Base-by-base conservation (phyloP, 1,284 basidiomycete species). In the Puccinia novopanici region DNA sequence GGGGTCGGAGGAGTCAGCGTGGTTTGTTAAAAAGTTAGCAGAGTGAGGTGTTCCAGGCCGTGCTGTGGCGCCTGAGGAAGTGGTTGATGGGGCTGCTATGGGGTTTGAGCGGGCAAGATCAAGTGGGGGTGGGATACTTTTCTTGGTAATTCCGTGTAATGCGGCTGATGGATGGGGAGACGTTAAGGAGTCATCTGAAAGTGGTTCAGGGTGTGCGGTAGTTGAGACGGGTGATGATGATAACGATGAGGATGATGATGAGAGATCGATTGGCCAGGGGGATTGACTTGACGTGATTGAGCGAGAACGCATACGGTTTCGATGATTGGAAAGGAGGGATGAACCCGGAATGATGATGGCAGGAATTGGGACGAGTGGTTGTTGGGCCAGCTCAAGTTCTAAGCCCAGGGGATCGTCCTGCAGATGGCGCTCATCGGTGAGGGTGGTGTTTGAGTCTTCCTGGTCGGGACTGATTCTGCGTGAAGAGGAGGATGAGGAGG, bases 61-160 rank as follows among this genome's bases (percentile, higher is more conserved):
- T 55, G 42, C 67, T 30, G 45, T 17, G 40, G 50, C 67, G 22
- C 40, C n/a, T 1, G 57, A 27, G 34, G 73, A 42, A 19, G 73
- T 27, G 40, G 73, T 45, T 42, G 42, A 63, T 75, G 55, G 40
- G 42, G 9, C 37, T 1, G 71, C 24, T 50, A 15, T 34, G 55
- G 19, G 71, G 15, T 40, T 73, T 34, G 67, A 70, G n/a, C 42
- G 45, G 17, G 45, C 50, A 3, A 75, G 57, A 48, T 61, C 57
- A 27, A 63, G 73, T 10, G 73, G 73, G 48, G 73, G 73, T 40
- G 73, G 73, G 40, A 30, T 75, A 30, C 40, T 6, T 73, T 73
- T 73, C 52, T 57, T 73, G 17, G 13, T 34, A 52, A 24, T 1
- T n/a, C 8, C 22, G 12, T 2, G 12, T 30, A 10, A 15, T 42